phyloP scores from a whole-genome alignment of 2,329 filamentous ascomycete genomes.

The Xylariaceae sp. region DNA sequence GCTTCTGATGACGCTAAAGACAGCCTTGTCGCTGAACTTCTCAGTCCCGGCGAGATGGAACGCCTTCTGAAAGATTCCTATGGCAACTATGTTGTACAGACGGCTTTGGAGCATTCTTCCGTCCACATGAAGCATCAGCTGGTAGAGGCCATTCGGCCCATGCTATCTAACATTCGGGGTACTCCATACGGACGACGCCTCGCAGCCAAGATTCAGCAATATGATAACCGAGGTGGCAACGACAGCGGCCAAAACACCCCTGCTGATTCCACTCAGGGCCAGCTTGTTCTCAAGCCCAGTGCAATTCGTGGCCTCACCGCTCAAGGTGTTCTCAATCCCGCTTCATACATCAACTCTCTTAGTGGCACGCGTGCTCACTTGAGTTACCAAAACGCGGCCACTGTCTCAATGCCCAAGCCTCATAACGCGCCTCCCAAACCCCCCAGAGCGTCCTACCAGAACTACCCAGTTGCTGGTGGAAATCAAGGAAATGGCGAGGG shows the following conservation, averaged over 20 bases:
- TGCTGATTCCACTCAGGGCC: conserved; percentile 48
- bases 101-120: conserved; percentile 80
- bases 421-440: conserved; percentile 27
- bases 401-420: conserved; percentile 30
- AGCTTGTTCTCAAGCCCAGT: conserved; percentile 44
- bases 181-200: conserved; percentile 95
- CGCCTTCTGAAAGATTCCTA: conserved; percentile 86
- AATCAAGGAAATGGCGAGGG: conserved; percentile 18
- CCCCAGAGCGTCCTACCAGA: conserved; percentile 27
- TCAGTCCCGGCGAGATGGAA: conserved; percentile 69
- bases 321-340: conserved; percentile 34
- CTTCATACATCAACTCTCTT: conserved; percentile 32
- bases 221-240: conserved; percentile 43
- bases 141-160: conserved; percentile 78
- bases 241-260: conserved; percentile 48
- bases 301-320: conserved; percentile 41
- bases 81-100: conserved; percentile 98
- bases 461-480: conserved; percentile 26
- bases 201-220: conserved; percentile 72
- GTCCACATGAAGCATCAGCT: conserved; percentile 66
- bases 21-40: conserved; percentile 79
- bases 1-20: conserved; percentile 69
- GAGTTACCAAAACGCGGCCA: conserved; percentile 32
- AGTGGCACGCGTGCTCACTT: conserved; percentile 32
- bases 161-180: conserved; percentile 76